Base-by-base conservation (phyloP, 805 yeast genomes). In the Ogataea wickerhamii region DNA sequence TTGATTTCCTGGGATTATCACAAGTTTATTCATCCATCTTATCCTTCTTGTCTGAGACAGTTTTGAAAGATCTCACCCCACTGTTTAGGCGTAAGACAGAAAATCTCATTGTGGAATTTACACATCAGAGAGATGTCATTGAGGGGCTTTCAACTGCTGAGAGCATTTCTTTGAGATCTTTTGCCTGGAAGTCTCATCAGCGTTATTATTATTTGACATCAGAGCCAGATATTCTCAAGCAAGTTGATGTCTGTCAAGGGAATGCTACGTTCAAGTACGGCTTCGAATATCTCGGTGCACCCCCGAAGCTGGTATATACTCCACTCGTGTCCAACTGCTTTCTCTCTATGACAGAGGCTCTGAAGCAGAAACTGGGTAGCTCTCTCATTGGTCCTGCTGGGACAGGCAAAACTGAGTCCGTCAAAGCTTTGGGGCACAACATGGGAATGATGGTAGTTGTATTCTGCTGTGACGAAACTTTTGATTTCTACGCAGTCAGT, bases 331-430 rank as follows among this genome's bases (percentile, higher is more conserved):
- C 76, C 33, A 66, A 71, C 5, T 76, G 87, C 40, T 87, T 74
- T 54, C 55, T 81, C 6, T 66, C 88, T 0, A 75, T 89, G 78
- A 68, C 84, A 0, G 83, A 81, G 43, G 89, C 97, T 0, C 56
- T 88, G 13, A 72, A 76, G 23, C 87, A 80, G 48, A 73, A 72
- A 24, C 65, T 78, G 6, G 98, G 98, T n/a, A 95, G 95, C 0
- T 82, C 95, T 1, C 82, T 95, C 1, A 79, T 83, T 59, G 98
- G 98, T 0, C 97, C 98, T 1, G 96, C 98, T 2, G 98, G 98
- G 28, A 91, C 98, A 0, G 98, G 98, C 47, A 91, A 91, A 55
- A 91, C 98, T 0, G 98, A 91, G 56, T 73, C 95, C 0, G 72
- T 91, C 18, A 91, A 91, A 56, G 85, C 95, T 0, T 64, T 89